Evolutionary conservation across 2,329 filamentous ascomycete species (phyloP), one percentile per base, ranked within the genome.

Genomic region (Botrytis sinoallii): DNA sequence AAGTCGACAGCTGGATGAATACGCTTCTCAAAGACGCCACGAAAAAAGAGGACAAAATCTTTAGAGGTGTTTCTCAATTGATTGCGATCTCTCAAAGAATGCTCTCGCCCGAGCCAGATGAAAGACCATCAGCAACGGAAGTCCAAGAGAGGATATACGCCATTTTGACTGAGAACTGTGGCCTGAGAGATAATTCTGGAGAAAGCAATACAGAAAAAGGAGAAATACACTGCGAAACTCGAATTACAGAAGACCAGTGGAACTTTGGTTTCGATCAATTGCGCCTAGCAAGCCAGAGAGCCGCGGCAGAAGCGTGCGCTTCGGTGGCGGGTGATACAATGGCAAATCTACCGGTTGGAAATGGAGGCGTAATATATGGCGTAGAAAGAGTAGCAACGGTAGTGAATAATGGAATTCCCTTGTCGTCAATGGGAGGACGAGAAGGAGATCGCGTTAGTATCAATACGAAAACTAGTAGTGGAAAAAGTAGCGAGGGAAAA

Each of bases 1-100:
- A 92, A 80, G 86, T 93, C 3, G 88, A 91, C 75, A 85, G 85
- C 22, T 94, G 92, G 92, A 91, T 93, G 84, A 83, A 84, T 1
- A 82, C 82, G 3, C 82, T 93, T 7, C 87, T 88, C 46, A 88
- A 88, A 74, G 88, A 91, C n/a, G 88, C 88, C 14, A 70, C 81
- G 77, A 75, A 87, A 74, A 83, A 83, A 71, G 79, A 82, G 59
- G 86, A 85, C 61, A 80, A 82, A 48, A 79, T 88, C 5, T 88
- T 88, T 73, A 81, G 82, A 32, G 88, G 87, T 38, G 82, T 90
- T 16, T 83, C 83, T 3, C 86, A 87, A 0, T 83, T 89, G 80
- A 82, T 90, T 60, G 84, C 85, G 74, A 81, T 90, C 14, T 84
- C 87, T 1, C 83, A 85, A 59, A 82, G 83, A n/a, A 90, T 90